Percentiles rank a stretch among this genome's conserved stretches.
Evolutionary conservation across 805 yeast genomes (phyloP).

Genomic region (Starmerella khaoyaiensis): DNA sequence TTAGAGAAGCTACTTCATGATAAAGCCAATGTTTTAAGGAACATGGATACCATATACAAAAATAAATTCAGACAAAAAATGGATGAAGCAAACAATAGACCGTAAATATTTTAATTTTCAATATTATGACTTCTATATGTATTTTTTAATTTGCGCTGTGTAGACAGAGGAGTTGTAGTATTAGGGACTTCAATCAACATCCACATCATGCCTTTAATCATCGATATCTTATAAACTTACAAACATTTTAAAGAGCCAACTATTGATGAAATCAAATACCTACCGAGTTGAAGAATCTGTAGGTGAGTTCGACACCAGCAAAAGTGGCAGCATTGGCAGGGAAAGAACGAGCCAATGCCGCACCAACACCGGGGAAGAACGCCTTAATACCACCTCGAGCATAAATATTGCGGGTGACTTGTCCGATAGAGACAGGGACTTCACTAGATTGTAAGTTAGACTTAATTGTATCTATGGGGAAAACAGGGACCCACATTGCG

Average conservation of each 20-base stretch:
- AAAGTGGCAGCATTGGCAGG: slow-evolving; percentile 99
- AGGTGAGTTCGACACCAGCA: slow-evolving; percentile 81
- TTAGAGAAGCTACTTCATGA: slow-evolving; percentile 62
- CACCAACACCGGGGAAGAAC: slow-evolving; percentile 95
- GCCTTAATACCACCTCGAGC: slow-evolving; percentile 70
- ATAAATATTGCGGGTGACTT: slow-evolving; percentile 59
- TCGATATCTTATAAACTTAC: too few species aligned
- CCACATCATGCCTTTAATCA: too few species aligned
- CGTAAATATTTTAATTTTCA: too few species aligned
- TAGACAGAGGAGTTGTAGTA: too few species aligned
- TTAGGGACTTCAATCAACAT: too few species aligned
- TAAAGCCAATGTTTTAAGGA: slow-evolving; percentile 51
- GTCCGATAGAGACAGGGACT: slow-evolving; percentile 38
- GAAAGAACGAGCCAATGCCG: slow-evolving; percentile 86
- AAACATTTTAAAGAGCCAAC: too few species aligned
- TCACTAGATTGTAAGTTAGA: slow-evolving; percentile 62
- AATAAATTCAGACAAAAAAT: slow-evolving; percentile 14
- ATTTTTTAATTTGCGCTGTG: too few species aligned
- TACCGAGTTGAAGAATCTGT: slow-evolving; percentile 24
- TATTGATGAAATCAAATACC: slow-evolving; percentile 10
- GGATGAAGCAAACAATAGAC: background rate
- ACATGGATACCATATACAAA: slow-evolving; percentile 36
- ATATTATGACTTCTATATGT: too few species aligned
- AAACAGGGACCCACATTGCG: slow-evolving; percentile 91
- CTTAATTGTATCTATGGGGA: slow-evolving; percentile 93